These are phyloP conservation scores for Ambrosia trifida DNA, from an alignment of 129 eudicot species.

Conservation along the genomic window DNA sequence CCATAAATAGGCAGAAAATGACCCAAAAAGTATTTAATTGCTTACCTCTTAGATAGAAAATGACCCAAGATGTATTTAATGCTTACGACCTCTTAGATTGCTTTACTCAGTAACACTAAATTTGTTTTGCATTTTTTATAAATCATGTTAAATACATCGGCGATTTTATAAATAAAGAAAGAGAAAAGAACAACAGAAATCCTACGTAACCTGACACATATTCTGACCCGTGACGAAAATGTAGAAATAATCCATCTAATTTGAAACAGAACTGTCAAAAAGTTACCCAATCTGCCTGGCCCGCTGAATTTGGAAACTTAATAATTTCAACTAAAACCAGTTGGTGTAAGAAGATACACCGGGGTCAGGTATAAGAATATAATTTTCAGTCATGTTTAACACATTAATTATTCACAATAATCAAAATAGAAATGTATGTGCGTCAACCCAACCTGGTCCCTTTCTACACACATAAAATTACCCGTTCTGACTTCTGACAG, in stretches of 20 bases:
- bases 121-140: not conserved
- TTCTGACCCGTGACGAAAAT: not conserved
- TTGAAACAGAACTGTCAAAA: not conserved
- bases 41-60: not conserved
- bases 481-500: not conserved
- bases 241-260: not conserved
- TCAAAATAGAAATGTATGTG: not conserved
- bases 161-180: not conserved
- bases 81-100: not conserved
- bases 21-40: not conserved
- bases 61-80: not conserved
- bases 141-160: not conserved
- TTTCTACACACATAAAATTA: not conserved
- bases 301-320: not conserved
- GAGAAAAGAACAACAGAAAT: not conserved
- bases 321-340: not conserved
- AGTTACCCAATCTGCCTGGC: not conserved
- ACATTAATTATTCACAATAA: not conserved
- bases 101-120: not conserved
- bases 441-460: not conserved
- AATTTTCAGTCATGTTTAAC: not conserved
- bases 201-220: not conserved
- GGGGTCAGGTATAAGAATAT: not conserved
- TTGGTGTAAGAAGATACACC: not conserved
- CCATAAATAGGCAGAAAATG: not conserved